A percentile compares a stretch with the other conserved stretches of the same genome.
phyloP scores from a whole-genome alignment of 2,329 filamentous ascomycete genomes.

The Penicillium sp. region DNA sequence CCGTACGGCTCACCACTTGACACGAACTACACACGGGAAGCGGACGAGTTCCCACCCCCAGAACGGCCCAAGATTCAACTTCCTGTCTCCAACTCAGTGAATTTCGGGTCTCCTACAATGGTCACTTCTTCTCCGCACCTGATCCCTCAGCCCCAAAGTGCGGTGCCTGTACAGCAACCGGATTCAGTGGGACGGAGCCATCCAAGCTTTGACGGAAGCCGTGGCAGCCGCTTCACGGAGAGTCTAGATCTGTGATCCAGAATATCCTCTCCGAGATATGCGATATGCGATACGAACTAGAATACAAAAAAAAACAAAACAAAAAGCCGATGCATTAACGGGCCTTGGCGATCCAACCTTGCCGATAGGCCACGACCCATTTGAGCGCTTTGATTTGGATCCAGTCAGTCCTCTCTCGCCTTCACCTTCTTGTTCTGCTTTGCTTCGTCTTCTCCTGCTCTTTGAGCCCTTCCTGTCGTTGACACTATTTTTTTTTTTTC shows the following conservation, averaged over 20 bases:
- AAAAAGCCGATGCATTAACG: conserved; percentile 14
- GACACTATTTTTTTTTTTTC: neutral
- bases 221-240: conserved; percentile 47
- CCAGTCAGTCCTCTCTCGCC: neutral
- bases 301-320: conserved; percentile 9
- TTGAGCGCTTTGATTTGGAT: conserved; percentile 4
- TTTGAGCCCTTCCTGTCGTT: neutral
- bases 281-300: conserved; percentile 21
- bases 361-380: conserved; percentile 6
- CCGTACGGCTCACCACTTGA: conserved; percentile 34
- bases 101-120: conserved; percentile 22
- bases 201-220: conserved; percentile 45
- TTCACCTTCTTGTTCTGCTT: neutral
- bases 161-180: conserved; percentile 28
- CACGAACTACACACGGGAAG: conserved; percentile 32
- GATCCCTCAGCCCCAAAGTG: conserved; percentile 27
- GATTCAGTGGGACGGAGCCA: conserved; percentile 46
- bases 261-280: conserved; percentile 3
- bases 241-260: conserved; percentile 29
- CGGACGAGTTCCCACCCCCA: conserved; percentile 32
- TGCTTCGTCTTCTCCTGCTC: neutral
- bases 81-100: conserved; percentile 39
- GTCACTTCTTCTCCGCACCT: conserved; percentile 25
- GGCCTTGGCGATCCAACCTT: conserved; percentile 2
- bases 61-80: conserved; percentile 46